A percentile compares a stretch with the other conserved stretches of the same genome.
Evolutionary conservation across 148 eudicot species (phyloP).

Genomic region (Rhododendron henanense): DNA sequence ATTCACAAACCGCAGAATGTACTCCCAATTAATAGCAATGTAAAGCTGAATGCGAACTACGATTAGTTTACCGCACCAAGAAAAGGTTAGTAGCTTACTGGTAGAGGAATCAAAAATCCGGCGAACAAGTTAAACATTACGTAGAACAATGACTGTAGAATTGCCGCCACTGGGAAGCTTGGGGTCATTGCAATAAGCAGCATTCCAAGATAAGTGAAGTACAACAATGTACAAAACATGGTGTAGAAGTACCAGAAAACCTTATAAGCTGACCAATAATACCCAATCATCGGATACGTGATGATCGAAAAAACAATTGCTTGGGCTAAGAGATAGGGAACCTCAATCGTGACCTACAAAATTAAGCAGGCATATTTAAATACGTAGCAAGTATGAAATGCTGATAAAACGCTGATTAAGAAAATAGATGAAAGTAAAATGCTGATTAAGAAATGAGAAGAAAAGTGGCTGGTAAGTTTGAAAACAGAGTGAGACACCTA

Average conservation of each 20-base stretch:
- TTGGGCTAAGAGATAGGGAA: background rate
- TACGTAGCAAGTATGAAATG: background rate
- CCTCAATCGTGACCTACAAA: background rate
- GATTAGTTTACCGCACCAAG: background rate
- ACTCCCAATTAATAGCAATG: background rate
- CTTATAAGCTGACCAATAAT: conserved; percentile 35
- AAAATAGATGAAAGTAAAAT: too few species aligned
- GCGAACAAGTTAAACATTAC: background rate
- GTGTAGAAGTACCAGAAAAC: conserved; percentile 60
- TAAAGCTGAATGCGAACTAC: background rate
- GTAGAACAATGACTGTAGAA: background rate
- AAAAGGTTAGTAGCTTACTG: background rate
- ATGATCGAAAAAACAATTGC: background rate
- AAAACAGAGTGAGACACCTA: background rate
- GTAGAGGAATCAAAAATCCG: background rate
- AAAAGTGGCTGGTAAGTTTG: background rate
- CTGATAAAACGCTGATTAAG: background rate
- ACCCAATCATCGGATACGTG: background rate
- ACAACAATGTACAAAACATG: conserved; percentile 58
- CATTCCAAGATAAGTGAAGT: conserved; percentile 42
- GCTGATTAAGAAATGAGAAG: background rate
- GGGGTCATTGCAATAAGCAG: background rate
- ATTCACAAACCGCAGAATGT: background rate
- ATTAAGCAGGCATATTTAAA: background rate
- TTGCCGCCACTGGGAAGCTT: background rate